These are phyloP conservation scores for Cladosporium sp. DNA, from an alignment of 2,329 filamentous ascomycete genomes.

Conservation along the genomic window DNA sequence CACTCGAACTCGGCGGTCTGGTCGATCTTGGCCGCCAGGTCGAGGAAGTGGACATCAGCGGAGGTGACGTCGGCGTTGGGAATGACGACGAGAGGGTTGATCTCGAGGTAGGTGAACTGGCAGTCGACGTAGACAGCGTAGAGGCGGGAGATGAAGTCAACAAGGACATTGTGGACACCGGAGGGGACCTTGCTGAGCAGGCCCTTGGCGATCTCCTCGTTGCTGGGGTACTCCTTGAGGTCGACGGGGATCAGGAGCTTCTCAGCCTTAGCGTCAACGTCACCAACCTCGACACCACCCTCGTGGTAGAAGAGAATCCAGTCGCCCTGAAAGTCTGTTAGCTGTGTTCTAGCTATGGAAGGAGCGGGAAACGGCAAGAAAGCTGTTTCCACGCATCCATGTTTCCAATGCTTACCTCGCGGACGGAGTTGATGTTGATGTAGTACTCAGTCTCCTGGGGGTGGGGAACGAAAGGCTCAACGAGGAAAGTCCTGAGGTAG, in stretches of 20 bases:
- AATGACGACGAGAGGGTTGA: slow-evolving; percentile 98
- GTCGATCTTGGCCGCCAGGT: slow-evolving; percentile 97
- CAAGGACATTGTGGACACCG: slow-evolving; percentile 95
- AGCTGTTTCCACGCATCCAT: too few relatives aligned
- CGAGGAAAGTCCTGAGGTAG: slow-evolving; percentile 88
- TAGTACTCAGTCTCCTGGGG: slow-evolving; percentile 97
- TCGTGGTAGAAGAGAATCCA: slow-evolving; percentile 99
- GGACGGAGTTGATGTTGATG: slow-evolving; percentile 99
- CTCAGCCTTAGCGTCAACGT: slow-evolving; percentile 98
- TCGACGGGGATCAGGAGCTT: slow-evolving; percentile 98
- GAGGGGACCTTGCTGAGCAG: slow-evolving; percentile 91
- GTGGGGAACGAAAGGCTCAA: slow-evolving; percentile 98
- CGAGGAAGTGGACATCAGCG: slow-evolving; percentile 94
- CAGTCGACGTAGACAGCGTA: slow-evolving; percentile 99
- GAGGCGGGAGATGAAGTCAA: slow-evolving; percentile 97
- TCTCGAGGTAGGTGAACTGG: slow-evolving; percentile 99
- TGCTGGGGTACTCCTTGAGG: slow-evolving; percentile 89
- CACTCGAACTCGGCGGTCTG: slow-evolving; percentile 99
- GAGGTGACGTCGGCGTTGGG: slow-evolving; percentile 90
- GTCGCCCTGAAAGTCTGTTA: slow-evolving; percentile 66
- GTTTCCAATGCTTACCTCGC: slow-evolving; percentile 79
- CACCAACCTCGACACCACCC: slow-evolving; percentile 98
- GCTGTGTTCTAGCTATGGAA: slow-evolving; percentile 22
- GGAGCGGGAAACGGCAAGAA: not conserved
- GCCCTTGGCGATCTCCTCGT: slow-evolving; percentile 80